Percentiles rank a stretch among this genome's conserved stretches.
phyloP scores from a whole-genome alignment of 2,329 filamentous ascomycete genomes.

The Aspergillus fumigatiaffinis region DNA sequence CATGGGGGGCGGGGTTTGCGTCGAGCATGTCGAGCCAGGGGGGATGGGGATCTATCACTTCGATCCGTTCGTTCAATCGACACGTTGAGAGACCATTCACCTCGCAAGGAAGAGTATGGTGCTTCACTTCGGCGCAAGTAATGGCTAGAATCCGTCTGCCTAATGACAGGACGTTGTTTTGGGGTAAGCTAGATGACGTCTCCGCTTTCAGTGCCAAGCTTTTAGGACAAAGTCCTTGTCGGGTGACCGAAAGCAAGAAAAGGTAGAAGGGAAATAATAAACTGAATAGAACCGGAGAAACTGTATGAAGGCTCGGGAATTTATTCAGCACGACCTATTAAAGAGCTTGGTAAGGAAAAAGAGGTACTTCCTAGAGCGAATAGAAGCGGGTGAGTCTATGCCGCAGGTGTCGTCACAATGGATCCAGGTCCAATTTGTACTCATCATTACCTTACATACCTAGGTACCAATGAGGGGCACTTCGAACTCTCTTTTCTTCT shows the following conservation, averaged over 20 bases:
- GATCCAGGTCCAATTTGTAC: background rate
- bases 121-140: background rate
- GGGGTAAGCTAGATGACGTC: slow-evolving; percentile 17
- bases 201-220: slow-evolving; percentile 15
- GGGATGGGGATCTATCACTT: slow-evolving; percentile 4
- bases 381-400: background rate
- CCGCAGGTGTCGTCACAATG: background rate
- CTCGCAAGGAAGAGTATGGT: slow-evolving; percentile 1
- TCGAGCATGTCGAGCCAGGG: background rate
- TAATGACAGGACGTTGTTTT: slow-evolving; percentile 12
- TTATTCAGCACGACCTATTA: background rate
- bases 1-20: slow-evolving; percentile 5
- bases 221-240: background rate
- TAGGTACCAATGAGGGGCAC: no score
- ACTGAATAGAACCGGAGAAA: background rate
- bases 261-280: background rate
- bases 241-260: background rate
- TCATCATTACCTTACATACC: no score
- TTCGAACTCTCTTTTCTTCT: background rate
- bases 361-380: no score
- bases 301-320: background rate
- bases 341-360: background rate
- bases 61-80: slow-evolving; percentile 1
- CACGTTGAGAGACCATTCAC: slow-evolving; percentile 7
- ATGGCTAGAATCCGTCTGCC: slow-evolving; percentile 29